Conservation (phyloP, 1,284 basidiomycete genomes). For the Puccinia polysora region DNA sequence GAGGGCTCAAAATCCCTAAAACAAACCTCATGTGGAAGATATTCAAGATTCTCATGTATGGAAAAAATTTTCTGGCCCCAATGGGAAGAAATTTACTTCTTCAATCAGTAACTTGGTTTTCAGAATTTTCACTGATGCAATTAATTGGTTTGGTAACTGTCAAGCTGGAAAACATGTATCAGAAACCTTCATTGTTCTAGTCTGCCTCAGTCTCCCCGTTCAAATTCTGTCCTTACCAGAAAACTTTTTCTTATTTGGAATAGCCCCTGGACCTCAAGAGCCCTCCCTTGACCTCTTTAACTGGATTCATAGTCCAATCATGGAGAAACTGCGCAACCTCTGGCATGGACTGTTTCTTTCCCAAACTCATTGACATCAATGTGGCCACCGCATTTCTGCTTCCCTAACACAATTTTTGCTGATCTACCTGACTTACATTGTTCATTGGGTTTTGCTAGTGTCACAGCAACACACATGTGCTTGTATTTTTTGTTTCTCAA, state of each 20-base stretch:
- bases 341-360: conserved; percentile 2
- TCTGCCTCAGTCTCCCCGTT: too few species aligned
- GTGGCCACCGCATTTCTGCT: neutral
- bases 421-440: neutral
- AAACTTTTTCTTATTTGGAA: conserved; percentile 47
- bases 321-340: neutral
- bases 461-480: neutral
- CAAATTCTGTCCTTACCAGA: conserved; percentile 40
- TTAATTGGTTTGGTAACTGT: neutral
- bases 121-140: neutral
- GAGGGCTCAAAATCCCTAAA: neutral
- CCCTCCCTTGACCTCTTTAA: too few species aligned
- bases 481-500: neutral
- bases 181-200: too few species aligned
- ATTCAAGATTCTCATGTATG: too few species aligned
- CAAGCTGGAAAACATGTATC: too few species aligned
- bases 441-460: neutral
- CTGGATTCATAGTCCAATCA: neutral
- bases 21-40: neutral
- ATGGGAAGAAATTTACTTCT: neutral
- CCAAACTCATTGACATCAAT: neutral
- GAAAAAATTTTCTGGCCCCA: conserved; percentile 3
- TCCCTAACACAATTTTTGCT: neutral
- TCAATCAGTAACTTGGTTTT: neutral
- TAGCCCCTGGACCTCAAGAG: too few species aligned